Evolutionary conservation across 306 rosid species (phyloP).

Genomic region (Cotoneaster glaucophyllus): DNA sequence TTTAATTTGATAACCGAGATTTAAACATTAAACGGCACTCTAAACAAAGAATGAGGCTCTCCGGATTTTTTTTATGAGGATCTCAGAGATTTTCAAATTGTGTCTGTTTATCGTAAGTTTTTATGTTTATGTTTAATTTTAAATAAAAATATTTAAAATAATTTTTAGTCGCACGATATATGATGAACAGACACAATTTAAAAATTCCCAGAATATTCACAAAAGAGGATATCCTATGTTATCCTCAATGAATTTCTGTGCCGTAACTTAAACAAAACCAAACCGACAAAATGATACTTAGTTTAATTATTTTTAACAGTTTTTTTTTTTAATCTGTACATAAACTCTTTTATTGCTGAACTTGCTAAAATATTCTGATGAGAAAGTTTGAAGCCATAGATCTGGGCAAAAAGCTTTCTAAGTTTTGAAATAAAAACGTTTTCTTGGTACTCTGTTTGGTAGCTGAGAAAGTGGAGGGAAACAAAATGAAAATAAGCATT

Average conservation of each 20-base stretch:
- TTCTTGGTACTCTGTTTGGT: background rate
- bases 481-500: background rate
- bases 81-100: too few relatives aligned
- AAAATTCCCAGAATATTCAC: too few relatives aligned
- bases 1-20: background rate
- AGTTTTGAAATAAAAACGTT: background rate
- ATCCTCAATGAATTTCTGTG: background rate
- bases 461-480: background rate
- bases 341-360: background rate
- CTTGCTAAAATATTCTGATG: background rate
- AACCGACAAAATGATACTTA: slow-evolving; percentile 7
- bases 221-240: too few relatives aligned
- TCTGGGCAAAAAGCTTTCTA: background rate
- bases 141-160: too few relatives aligned
- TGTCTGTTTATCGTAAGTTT: rapidly evolving
- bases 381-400: background rate
- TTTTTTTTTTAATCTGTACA: background rate
- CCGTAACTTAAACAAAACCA: background rate
- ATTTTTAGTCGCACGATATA: rapidly evolving
- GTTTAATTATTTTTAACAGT: background rate
- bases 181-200: rapidly evolving
- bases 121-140: too few relatives aligned
- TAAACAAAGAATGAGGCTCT: background rate
- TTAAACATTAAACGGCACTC: background rate
- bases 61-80: rapidly evolving